Percentiles rank a stretch among this genome's conserved stretches.
phyloP scores from a whole-genome alignment of 179 eudicot species.

The Carnegiea gigantea region DNA sequence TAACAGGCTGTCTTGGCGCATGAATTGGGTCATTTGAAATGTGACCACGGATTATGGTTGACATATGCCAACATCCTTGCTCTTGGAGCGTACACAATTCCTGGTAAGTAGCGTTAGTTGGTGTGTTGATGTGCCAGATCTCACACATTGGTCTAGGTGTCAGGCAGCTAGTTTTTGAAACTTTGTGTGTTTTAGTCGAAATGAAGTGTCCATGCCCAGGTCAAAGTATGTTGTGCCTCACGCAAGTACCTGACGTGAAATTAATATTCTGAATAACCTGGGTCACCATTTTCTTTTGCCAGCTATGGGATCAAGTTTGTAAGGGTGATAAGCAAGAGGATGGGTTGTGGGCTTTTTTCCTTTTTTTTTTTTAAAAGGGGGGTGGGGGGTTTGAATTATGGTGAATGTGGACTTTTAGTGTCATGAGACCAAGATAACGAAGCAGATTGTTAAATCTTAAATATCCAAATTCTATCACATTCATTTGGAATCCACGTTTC shows the following conservation, averaged over 20 bases:
- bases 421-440: no score
- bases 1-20: constrained; percentile 95
- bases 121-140: background rate
- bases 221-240: background rate
- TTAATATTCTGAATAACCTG: background rate
- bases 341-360: no score
- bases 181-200: background rate
- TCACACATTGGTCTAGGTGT: background rate
- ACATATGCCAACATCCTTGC: constrained; percentile 86
- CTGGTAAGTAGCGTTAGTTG: constrained; percentile 46
- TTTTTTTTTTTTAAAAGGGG: no score
- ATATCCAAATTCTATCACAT: no score
- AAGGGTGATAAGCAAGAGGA: background rate
- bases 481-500: no score
- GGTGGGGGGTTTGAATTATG: no score
- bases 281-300: background rate
- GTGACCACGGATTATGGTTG: constrained; percentile 98
- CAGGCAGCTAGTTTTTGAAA: background rate
- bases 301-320: background rate
- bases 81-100: constrained; percentile 84
- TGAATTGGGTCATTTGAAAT: constrained; percentile 98
- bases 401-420: no score
- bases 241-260: background rate
- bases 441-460: no score
- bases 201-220: background rate